These are phyloP conservation scores for Penicillium canariense DNA, from an alignment of 495 filamentous ascomycete species.

Conservation along the genomic window DNA sequence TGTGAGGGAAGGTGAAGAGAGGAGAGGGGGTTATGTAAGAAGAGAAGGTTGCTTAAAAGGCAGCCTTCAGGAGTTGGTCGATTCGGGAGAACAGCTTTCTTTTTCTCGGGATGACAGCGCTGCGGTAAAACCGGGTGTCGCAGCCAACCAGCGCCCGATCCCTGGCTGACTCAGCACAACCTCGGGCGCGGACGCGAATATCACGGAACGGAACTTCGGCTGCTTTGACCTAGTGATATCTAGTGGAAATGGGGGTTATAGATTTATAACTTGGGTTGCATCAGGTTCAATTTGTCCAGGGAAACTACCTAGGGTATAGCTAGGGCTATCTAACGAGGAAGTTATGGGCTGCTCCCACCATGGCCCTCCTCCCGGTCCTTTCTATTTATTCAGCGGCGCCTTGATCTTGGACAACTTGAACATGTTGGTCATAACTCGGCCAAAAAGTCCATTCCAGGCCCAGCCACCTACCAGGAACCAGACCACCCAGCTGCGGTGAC, in stretches of 20 bases:
- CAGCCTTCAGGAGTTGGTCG: constrained; percentile 14
- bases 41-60: not conserved
- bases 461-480: constrained; percentile 44
- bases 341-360: not conserved
- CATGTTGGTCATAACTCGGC: constrained; percentile 42
- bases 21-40: constrained; percentile 13
- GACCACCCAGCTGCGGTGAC: constrained; percentile 49
- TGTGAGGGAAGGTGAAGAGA: constrained; percentile 27
- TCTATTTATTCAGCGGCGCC: constrained; percentile 1
- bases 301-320: not conserved
- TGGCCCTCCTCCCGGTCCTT: too few species aligned
- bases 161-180: constrained; percentile 24
- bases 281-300: not conserved
- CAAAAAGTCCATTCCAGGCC: constrained; percentile 43
- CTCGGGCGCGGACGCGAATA: constrained; percentile 28
- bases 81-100: constrained; percentile 43
- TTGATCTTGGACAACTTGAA: constrained; percentile 45
- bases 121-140: constrained; percentile 30
- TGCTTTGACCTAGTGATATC: not conserved
- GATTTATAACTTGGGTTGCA: not conserved
- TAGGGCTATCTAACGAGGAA: not conserved
- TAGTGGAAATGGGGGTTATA: not conserved
- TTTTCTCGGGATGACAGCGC: constrained; percentile 40
- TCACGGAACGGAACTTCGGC: constrained; percentile 17
- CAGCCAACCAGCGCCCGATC: constrained; percentile 27